Base-by-base conservation (phyloP, 179 eudicot genomes). In the Nepenthes alata region DNA sequence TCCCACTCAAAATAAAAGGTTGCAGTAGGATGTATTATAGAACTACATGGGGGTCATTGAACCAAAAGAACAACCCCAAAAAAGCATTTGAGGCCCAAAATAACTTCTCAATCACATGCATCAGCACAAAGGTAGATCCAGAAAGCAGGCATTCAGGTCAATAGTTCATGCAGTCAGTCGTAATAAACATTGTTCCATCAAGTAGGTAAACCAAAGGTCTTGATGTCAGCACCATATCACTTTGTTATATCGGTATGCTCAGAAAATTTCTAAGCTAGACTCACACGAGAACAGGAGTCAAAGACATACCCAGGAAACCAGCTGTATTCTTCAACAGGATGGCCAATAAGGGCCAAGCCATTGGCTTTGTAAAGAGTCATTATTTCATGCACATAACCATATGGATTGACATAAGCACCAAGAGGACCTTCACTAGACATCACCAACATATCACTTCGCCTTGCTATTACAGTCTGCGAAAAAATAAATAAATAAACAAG, bases 381-480 rank as follows among this genome's bases (percentile, higher is more conserved):
- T 66, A 83, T 79, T 73, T 91, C 98, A 68, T 89, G 95, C 69
- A 91, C 98, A 62, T 37, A 75, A 56, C 96, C 98, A 78, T 72
- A 10, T 54, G 88, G 83, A 69, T 91, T 91, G 60, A 79, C 91
- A 59, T 89, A 91, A 58, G 98, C 94, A 70, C 96, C 91, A 66
- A 89, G 83, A 67, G 96, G 95, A 58, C 98, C 96, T 55, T 89
- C 98, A 59, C 68, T 81, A 61, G 98, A 89, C 96, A 86, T 89
- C 72, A 83, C 91, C 81, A 86, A 66, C 89, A 91, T 83, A 85
- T 91, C 88, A 73, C 91, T 89, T 75, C 95, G 77, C 67, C 73
- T 83, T 53, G 89, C 96, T 60, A 91, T 73, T 52, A 77, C 63
- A 57, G 82, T 74, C 96, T 91, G 70, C 67, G 47, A 44, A 45